These are phyloP conservation scores for Staphylotrichum longicolle DNA, from an alignment of 495 filamentous ascomycete genomes.

Conservation along the genomic window DNA sequence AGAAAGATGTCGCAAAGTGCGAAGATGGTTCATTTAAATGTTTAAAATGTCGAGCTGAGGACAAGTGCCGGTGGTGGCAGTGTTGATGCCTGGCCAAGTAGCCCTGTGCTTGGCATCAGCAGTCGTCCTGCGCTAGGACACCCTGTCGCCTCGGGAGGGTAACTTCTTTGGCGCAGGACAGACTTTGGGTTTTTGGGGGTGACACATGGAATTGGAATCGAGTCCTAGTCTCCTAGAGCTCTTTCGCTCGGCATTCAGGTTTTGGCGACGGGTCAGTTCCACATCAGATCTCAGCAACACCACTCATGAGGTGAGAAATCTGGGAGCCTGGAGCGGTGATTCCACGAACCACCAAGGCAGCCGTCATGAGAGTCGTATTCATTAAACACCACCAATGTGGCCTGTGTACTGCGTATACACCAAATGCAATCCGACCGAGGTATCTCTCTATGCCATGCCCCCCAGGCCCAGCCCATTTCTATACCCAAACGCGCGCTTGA, in stretches of 20 bases:
- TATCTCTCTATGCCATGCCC: conserved; percentile 20
- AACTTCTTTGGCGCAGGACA: too few species aligned
- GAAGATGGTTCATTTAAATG: not conserved
- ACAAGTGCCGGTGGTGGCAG: not conserved
- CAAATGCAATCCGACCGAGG: not conserved
- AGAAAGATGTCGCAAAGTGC: too few species aligned
- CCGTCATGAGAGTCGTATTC: not conserved
- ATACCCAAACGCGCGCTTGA: conserved; percentile 49
- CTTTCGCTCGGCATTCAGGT: too few species aligned
- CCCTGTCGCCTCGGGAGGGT: not conserved
- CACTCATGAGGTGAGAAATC: not conserved
- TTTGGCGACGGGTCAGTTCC: conserved; percentile 2
- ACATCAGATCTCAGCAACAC: not conserved
- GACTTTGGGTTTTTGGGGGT: too few species aligned
- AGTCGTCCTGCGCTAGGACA: not conserved
- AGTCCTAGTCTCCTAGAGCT: too few species aligned
- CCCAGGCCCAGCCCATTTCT: conserved; percentile 16
- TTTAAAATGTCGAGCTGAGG: too few species aligned
- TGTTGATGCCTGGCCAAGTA: conserved; percentile 5
- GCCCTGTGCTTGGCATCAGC: not conserved
- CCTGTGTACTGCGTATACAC: not conserved
- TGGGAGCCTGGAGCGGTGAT: conserved; percentile 3
- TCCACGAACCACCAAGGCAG: not conserved
- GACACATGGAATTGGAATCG: too few species aligned
- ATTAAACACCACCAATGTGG: not conserved